phyloP scores from a whole-genome alignment of 2,329 filamentous ascomycete genomes.

The Capronia epimyces region DNA sequence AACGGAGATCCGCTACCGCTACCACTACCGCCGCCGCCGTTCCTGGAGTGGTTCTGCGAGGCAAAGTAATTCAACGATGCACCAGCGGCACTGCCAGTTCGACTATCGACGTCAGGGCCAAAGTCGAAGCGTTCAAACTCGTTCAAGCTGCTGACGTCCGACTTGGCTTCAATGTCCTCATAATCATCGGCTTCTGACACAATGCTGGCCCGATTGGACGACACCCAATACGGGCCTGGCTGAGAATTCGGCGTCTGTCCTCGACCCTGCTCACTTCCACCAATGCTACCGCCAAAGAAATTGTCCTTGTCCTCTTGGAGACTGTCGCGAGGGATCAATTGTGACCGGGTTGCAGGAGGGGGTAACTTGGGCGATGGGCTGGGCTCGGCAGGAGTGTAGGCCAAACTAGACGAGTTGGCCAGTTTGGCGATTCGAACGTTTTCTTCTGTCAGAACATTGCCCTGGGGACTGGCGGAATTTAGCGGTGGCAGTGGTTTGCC shows the following conservation, averaged over 20 bases:
- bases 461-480: conserved; percentile 10
- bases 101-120: conserved; percentile 13
- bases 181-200: conserved; percentile 27
- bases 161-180: conserved; percentile 28
- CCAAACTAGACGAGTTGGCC: conserved; percentile 24
- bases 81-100: conserved; percentile 17
- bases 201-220: conserved; percentile 11
- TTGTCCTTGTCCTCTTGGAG: conserved; percentile 12
- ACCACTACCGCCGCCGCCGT: conserved; percentile 12
- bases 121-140: conserved; percentile 28
- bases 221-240: neutral
- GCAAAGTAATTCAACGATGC: conserved; percentile 19
- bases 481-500: conserved; percentile 1
- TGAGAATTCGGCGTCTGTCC: too few species aligned
- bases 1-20: conserved; percentile 18
- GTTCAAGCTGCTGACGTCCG: conserved; percentile 28
- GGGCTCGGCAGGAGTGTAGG: conserved; percentile 18
- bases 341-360: conserved; percentile 25
- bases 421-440: conserved; percentile 27
- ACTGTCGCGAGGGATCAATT: conserved; percentile 23
- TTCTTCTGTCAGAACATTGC: conserved; percentile 20
- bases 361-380: conserved; percentile 25
- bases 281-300: conserved; percentile 9
- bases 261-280: neutral
- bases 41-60: conserved; percentile 15